Conservation (phyloP, 2,329 filamentous ascomycete genomes). For the Cercospora sp. region DNA sequence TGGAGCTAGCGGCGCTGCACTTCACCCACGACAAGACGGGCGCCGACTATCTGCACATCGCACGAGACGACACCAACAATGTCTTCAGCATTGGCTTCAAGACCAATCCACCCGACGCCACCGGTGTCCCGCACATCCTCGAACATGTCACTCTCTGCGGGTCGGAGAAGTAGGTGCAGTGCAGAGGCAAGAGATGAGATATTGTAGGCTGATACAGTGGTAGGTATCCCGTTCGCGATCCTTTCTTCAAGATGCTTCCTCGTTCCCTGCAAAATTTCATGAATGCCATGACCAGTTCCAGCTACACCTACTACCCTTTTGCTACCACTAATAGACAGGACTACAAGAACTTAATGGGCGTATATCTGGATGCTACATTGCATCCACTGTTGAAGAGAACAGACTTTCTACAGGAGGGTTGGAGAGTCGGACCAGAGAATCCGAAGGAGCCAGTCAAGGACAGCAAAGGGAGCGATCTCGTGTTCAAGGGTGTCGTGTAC, state of each 20-base stretch:
- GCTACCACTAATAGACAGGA: slow-evolving; percentile 95
- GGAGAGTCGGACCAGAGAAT: slow-evolving; percentile 93
- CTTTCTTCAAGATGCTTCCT: slow-evolving; percentile 99
- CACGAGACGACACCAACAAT: slow-evolving; percentile 95
- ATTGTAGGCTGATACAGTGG: slow-evolving; percentile 31
- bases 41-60: slow-evolving; percentile 93
- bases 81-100: slow-evolving; percentile 99
- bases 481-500: slow-evolving; percentile 98
- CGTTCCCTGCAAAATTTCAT: slow-evolving; percentile 99
- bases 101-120: slow-evolving; percentile 96
- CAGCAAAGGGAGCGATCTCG: slow-evolving; percentile 59
- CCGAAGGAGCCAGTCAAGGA: slow-evolving; percentile 54
- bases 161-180: slow-evolving; percentile 73
- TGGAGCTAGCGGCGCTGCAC: slow-evolving; percentile 87
- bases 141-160: slow-evolving; percentile 97
- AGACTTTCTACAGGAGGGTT: slow-evolving; percentile 95
- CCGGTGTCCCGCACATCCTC: slow-evolving; percentile 92
- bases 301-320: slow-evolving; percentile 97
- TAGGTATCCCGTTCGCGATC: slow-evolving; percentile 94
- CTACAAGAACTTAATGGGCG: slow-evolving; percentile 92
- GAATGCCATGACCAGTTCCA: slow-evolving; percentile 96
- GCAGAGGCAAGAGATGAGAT: not conserved
- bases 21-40: slow-evolving; percentile 93
- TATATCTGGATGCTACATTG: slow-evolving; percentile 93
- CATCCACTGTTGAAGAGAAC: slow-evolving; percentile 85